phyloP scores from a whole-genome alignment of 106 monocot species.

The Dendrobium officinale region DNA sequence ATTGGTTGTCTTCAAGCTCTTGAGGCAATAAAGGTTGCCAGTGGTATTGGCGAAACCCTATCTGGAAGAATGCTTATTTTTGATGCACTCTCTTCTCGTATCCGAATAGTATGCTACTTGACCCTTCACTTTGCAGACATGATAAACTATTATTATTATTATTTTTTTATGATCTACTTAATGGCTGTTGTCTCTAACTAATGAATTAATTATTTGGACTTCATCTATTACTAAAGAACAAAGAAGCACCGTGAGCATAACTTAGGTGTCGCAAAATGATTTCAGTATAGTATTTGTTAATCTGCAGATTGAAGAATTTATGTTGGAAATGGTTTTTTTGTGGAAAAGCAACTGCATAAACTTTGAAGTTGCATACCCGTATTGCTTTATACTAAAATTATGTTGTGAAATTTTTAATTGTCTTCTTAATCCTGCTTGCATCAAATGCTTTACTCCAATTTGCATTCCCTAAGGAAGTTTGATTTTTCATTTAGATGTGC shows the following conservation, averaged over 20 bases:
- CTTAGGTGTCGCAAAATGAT: neutral
- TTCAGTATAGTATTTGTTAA: neutral
- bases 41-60: constrained; percentile 72
- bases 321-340: neutral
- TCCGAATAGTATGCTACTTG: constrained; percentile 64
- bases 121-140: neutral
- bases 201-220: neutral
- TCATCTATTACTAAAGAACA: neutral
- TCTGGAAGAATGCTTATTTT: constrained; percentile 94
- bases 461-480: neutral
- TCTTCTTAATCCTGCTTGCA: neutral
- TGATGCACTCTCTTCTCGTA: constrained; percentile 81
- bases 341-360: neutral
- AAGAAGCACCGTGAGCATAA: neutral
- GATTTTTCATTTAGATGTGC: neutral
- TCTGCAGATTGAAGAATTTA: neutral
- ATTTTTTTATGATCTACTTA: neutral
- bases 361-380: neutral
- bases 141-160: neutral
- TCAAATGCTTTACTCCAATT: neutral
- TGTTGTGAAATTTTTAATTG: neutral
- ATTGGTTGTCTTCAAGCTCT: constrained; percentile 98
- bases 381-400: neutral
- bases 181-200: neutral
- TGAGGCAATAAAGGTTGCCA: constrained; percentile 94